Evolutionary conservation across 2,329 filamentous ascomycete genomes (phyloP).

Genomic region (Phialemonium atrogriseum): DNA sequence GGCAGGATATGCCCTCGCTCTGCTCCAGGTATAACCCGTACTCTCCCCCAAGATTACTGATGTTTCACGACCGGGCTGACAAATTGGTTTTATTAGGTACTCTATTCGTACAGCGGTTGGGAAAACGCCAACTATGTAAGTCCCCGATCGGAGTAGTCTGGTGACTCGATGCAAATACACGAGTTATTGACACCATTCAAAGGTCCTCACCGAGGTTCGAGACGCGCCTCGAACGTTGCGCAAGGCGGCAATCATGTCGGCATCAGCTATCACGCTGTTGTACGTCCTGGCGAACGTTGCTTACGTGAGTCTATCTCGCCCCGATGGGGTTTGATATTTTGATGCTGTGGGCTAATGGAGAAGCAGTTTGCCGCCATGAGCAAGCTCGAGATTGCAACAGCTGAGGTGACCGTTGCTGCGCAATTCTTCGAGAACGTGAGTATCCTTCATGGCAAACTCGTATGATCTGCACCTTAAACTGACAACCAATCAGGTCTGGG

Average conservation of each 20-base stretch:
- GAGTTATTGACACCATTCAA: no score
- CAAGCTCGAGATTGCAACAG: constrained; percentile 16
- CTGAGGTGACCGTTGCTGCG: constrained; percentile 18
- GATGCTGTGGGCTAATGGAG: neutral
- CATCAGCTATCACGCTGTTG: constrained; percentile 22
- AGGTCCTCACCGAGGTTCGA: constrained; percentile 24
- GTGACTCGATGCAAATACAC: no score
- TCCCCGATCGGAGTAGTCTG: neutral
- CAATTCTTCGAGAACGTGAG: constrained; percentile 22
- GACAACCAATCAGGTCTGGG: constrained; percentile 17
- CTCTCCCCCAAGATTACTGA: no score
- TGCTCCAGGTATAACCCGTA: no score
- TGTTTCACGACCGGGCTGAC: no score
- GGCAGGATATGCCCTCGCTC: constrained; percentile 21
- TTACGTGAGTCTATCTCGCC: constrained; percentile 18
- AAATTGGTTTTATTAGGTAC: no score
- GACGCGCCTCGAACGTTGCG: constrained; percentile 21
- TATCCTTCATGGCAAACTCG: no score
- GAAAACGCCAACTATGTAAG: constrained; percentile 28
- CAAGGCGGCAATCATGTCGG: constrained; percentile 23
- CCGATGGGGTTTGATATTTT: neutral
- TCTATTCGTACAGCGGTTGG: constrained; percentile 29
- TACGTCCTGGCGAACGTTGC: constrained; percentile 28
- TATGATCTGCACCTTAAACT: no score
- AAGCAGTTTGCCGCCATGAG: constrained; percentile 19